Evolutionary conservation across 129 eudicot genomes (phyloP), one percentile per base, ranked within the genome.

Genomic region (Smallanthus sonchifolius): DNA sequence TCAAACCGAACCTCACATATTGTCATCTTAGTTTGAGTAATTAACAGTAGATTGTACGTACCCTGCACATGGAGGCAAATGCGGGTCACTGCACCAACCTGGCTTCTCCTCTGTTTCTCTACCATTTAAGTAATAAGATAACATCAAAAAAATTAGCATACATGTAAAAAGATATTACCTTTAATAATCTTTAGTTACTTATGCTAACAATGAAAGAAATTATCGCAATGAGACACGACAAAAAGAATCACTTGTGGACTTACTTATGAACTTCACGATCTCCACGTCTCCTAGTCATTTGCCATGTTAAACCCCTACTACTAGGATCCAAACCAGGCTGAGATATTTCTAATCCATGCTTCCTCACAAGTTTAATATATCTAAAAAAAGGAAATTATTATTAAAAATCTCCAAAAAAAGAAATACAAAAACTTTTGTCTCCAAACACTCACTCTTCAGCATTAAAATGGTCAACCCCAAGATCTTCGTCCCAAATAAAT

Each of bases 401-500:
- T 59, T 59, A 28, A 6, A 28, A 10, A 28, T 59, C 17, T 10
- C 39, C 65, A 30, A 15, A n/a, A 49, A 19, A 10, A 17, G 14
- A 7, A 17, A 51, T n/a, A n/a, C n/a, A n/a, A n/a, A 20, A 6
- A 30, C 7, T 13, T 47, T 59, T 38, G 73, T 55, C 49, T 39
- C n/a, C 71, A 42, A 64, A 69, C 36, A 81, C 96, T 86, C 60
- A 94, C 97, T 94, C 89, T 81, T 94, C 97, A 19, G 93, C 96
- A 66, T 94, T 59, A 66, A 90, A 94, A 87, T 90, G 76, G 75
- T 94, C 89, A 34, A 94, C 91, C 61, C 98, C 98, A 35, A 94
- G 92, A 76, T 94, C 98, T 85, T 94, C 98, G 43, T 94, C 98
- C 98, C 97, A 94, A 7, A 94, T 83, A 82, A 94, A 94, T 77